Conservation (phyloP, 257 asterid species). For the Mitragyna speciosa region DNA sequence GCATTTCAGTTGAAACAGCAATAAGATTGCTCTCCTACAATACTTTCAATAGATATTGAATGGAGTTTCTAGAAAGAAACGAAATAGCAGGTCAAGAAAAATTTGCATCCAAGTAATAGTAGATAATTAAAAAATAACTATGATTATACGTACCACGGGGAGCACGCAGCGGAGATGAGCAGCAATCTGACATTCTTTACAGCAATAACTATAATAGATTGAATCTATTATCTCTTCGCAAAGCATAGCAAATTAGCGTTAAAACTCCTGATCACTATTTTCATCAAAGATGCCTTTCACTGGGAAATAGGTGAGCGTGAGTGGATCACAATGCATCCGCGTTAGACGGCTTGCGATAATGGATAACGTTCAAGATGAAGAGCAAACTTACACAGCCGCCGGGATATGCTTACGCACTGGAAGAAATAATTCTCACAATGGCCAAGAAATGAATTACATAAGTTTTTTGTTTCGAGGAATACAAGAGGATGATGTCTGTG, state of each 20-base stretch:
- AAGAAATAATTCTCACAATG: background rate
- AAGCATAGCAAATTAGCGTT: background rate
- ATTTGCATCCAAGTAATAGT: too few relatives aligned
- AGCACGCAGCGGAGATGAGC: background rate
- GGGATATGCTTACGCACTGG: background rate
- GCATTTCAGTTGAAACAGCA: too few relatives aligned
- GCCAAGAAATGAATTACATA: background rate
- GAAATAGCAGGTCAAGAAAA: too few relatives aligned
- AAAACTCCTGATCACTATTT: background rate
- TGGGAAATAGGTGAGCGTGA: background rate
- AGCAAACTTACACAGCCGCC: background rate
- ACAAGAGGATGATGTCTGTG: background rate
- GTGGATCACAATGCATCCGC: constrained; percentile 2
- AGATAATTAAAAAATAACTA: too few relatives aligned
- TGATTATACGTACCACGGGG: background rate
- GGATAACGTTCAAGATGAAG: constrained; percentile 1
- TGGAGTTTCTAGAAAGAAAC: too few relatives aligned
- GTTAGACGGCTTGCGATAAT: background rate
- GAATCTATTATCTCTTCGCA: background rate
- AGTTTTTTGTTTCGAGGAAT: background rate
- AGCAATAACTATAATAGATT: too few relatives aligned
- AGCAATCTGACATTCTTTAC: background rate
- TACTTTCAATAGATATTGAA: too few relatives aligned
- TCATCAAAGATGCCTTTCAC: background rate
- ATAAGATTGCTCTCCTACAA: too few relatives aligned